phyloP scores from a whole-genome alignment of 2,329 filamentous ascomycete genomes.

The Sarocladium strictum region DNA sequence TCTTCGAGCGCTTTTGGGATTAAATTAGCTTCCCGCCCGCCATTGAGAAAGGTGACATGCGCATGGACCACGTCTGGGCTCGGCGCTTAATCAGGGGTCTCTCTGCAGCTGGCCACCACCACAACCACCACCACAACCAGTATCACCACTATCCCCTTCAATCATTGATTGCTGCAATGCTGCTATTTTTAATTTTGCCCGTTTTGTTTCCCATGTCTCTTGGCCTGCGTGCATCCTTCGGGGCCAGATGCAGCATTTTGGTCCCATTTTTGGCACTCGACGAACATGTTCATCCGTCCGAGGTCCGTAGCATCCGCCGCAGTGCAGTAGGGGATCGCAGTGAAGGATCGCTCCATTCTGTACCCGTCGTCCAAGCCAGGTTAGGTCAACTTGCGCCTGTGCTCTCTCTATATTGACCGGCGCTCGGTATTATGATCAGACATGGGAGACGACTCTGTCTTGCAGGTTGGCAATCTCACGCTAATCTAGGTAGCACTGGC shows the following conservation, averaged over 20 bases:
- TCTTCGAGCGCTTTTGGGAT: neutral
- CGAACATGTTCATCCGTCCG: neutral
- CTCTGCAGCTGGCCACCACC: neutral
- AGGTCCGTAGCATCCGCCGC: neutral
- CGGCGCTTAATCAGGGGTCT: constrained; percentile 8
- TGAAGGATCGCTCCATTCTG: neutral
- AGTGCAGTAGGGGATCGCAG: neutral
- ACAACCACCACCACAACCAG: too few relatives aligned
- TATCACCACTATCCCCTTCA: neutral
- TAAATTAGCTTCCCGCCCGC: constrained; percentile 6
- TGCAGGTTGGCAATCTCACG: neutral
- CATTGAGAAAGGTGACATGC: too few relatives aligned
- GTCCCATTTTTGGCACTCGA: too few relatives aligned
- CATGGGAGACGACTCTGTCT: neutral
- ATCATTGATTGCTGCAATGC: constrained; percentile 3
- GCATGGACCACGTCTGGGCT: too few relatives aligned
- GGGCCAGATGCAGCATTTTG: too few relatives aligned
- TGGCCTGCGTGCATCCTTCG: neutral
- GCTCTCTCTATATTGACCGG: neutral
- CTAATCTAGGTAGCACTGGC: neutral
- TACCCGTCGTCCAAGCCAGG: too few relatives aligned
- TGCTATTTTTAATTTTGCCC: constrained; percentile 14
- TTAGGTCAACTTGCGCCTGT: too few relatives aligned
- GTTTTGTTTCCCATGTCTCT: neutral
- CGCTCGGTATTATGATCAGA: neutral